Conservation (phyloP, 805 yeast species). For the Priceomyces castillae region DNA sequence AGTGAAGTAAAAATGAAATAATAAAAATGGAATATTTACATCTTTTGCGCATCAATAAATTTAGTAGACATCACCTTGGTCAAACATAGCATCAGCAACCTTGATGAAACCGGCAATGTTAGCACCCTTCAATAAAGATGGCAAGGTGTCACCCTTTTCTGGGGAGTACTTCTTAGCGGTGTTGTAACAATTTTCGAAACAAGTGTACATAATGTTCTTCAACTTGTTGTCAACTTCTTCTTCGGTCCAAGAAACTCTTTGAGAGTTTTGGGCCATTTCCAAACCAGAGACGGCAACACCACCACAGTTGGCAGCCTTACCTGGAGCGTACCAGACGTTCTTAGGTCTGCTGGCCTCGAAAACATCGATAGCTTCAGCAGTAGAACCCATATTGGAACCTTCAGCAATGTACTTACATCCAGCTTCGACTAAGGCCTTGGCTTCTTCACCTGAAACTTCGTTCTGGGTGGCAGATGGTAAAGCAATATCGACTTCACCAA, state of each 20-base stretch:
- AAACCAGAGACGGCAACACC: constrained; percentile 99
- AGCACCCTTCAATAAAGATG: constrained; percentile 97
- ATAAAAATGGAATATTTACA: neutral
- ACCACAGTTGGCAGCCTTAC: constrained; percentile 99
- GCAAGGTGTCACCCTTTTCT: constrained; percentile 66
- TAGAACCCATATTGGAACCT: constrained; percentile 99
- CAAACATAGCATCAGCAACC: constrained; percentile 98
- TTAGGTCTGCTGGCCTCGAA: constrained; percentile 78
- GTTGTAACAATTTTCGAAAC: constrained; percentile 89
- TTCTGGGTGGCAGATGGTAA: constrained; percentile 98
- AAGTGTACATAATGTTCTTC: constrained; percentile 87
- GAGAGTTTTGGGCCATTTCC: constrained; percentile 99
- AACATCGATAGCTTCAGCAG: constrained; percentile 93
- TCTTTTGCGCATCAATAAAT: neutral
- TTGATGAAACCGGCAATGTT: constrained; percentile 98
- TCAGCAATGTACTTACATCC: constrained; percentile 94
- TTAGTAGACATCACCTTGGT: constrained; percentile 80
- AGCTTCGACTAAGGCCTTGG: constrained; percentile 86
- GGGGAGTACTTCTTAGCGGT: constrained; percentile 80
- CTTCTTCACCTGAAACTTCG: constrained; percentile 96
- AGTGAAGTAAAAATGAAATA: constrained; percentile 10
- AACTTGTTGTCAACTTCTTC: constrained; percentile 92
- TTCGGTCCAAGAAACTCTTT: constrained; percentile 83
- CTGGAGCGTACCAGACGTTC: constrained; percentile 96
- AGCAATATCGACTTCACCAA: constrained; percentile 90